Evolutionary conservation across 345 rosid species (phyloP).

Genomic region (Noccaea caerulescens): DNA sequence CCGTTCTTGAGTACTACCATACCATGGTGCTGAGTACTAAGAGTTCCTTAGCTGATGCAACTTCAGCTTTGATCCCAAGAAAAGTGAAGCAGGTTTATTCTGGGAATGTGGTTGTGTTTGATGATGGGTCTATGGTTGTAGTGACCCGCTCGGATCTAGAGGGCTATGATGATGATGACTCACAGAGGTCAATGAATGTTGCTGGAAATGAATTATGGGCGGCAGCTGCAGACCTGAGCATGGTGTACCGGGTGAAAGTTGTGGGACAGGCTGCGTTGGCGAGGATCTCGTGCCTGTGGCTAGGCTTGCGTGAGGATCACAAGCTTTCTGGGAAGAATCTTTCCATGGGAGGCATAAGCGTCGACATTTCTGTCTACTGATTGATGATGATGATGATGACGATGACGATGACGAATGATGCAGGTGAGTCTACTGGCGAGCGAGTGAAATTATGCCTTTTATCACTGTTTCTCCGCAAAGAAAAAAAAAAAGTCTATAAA

Average conservation of each 20-base stretch:
- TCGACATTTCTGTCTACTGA: conserved; percentile 85
- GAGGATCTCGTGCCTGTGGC: conserved; percentile 78
- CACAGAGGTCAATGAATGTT: conserved; percentile 30
- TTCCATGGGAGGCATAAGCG: conserved; percentile 65
- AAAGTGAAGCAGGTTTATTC: conserved; percentile 38
- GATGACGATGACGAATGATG: conserved; percentile 20
- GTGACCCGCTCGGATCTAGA: conserved; percentile 84
- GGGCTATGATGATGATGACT: conserved; percentile 62
- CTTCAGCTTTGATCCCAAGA: conserved; percentile 44
- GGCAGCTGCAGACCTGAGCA: conserved; percentile 52
- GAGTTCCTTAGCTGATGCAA: conserved; percentile 28
- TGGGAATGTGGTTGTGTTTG: conserved; percentile 64
- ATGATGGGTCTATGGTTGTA: conserved; percentile 77
- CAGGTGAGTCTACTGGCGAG: conserved; percentile 35
- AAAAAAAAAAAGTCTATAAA: conserved; percentile 29
- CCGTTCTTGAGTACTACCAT: conserved; percentile 78
- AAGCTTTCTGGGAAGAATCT: conserved; percentile 55
- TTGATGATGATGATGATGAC: conserved; percentile 35
- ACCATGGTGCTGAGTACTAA: conserved; percentile 48
- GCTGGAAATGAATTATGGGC: conserved; percentile 44
- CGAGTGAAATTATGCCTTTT: conserved; percentile 31
- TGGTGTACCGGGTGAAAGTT: conserved; percentile 66
- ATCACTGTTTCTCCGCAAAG: conserved; percentile 31
- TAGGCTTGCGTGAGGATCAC: conserved; percentile 57
- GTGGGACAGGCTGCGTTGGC: conserved; percentile 72